These are phyloP conservation scores for Kickxella alabastrina DNA, from an alignment of 192 early-diverging fungal species.

Conservation along the genomic window DNA sequence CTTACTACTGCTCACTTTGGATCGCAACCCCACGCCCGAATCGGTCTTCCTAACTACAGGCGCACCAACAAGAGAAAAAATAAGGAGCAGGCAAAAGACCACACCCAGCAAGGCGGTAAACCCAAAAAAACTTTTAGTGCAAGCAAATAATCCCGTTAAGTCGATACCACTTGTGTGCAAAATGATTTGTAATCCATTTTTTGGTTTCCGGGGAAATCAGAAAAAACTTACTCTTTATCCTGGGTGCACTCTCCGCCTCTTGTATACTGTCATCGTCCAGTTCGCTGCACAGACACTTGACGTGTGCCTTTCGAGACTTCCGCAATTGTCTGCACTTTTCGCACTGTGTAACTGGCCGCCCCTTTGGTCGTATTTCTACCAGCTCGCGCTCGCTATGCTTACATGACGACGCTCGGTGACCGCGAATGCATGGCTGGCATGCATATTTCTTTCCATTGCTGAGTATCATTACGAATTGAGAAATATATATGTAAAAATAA, in stretches of 20 bases:
- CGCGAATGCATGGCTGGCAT: conserved; percentile 48
- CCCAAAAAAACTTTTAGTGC: no score
- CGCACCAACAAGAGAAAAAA: no score
- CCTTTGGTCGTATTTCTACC: conserved; percentile 61
- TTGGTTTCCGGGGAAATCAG: no score
- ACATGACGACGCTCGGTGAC: conserved; percentile 50
- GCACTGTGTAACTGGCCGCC: conserved; percentile 71
- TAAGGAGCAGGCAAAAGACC: no score
- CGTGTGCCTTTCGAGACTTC: conserved; percentile 60
- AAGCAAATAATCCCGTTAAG: no score
- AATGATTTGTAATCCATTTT: no score
- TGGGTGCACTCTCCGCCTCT: not conserved
- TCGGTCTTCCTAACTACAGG: not conserved
- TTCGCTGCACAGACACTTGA: conserved; percentile 65
- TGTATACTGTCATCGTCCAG: conserved; percentile 2
- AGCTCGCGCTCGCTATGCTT: conserved; percentile 55
- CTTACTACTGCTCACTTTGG: conserved; percentile 16
- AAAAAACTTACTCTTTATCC: conserved; percentile 11
- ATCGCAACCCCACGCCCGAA: no score
- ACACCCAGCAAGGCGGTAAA: no score
- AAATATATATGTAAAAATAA: not conserved
- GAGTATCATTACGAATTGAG: conserved; percentile 18
- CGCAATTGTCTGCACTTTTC: conserved; percentile 66
- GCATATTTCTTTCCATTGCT: conserved; percentile 43
- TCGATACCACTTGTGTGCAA: no score